phyloP scores from a whole-genome alignment of 495 filamentous ascomycete species.

The Ascobolus immersus region DNA sequence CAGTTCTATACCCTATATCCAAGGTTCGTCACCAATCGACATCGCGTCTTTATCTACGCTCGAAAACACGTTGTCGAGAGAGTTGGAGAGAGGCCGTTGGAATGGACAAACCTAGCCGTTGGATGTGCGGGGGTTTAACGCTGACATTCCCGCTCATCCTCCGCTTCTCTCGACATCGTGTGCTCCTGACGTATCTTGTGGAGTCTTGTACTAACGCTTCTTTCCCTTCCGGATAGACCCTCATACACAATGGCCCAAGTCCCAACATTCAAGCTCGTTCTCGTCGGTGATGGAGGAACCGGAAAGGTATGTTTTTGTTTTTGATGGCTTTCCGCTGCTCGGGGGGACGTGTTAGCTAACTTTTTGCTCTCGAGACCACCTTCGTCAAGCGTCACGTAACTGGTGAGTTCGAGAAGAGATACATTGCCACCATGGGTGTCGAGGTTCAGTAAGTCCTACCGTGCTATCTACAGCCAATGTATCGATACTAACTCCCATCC shows the following conservation, averaged over 20 bases:
- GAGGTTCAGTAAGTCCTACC: slow-evolving; percentile 64
- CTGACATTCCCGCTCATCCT: too few species aligned
- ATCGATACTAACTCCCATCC: slow-evolving; percentile 12
- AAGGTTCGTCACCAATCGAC: too few species aligned
- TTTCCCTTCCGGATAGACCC: slow-evolving; percentile 6
- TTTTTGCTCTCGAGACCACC: slow-evolving; percentile 43
- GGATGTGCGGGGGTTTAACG: too few species aligned
- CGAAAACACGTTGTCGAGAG: too few species aligned
- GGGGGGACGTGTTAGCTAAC: slow-evolving; percentile 5
- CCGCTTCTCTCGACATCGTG: too few species aligned
- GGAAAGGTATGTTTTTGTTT: slow-evolving; percentile 55
- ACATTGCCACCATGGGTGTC: slow-evolving; percentile 97
- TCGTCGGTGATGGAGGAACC: slow-evolving; percentile 98
- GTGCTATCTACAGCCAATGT: slow-evolving; percentile 78
- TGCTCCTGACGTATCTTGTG: too few species aligned
- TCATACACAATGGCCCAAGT: slow-evolving; percentile 16
- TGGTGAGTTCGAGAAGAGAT: slow-evolving; percentile 99
- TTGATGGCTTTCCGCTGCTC: slow-evolving; percentile 3
- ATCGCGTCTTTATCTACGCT: too few species aligned
- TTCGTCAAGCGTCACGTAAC: slow-evolving; percentile 99
- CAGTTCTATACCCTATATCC: too few species aligned
- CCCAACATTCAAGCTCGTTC: slow-evolving; percentile 95
- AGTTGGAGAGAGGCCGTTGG: too few species aligned
- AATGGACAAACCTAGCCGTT: too few species aligned
- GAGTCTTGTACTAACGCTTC: slow-evolving; percentile 19